phyloP scores from a whole-genome alignment of 1,284 basidiomycete genomes.

The Tausonia pullulans region DNA sequence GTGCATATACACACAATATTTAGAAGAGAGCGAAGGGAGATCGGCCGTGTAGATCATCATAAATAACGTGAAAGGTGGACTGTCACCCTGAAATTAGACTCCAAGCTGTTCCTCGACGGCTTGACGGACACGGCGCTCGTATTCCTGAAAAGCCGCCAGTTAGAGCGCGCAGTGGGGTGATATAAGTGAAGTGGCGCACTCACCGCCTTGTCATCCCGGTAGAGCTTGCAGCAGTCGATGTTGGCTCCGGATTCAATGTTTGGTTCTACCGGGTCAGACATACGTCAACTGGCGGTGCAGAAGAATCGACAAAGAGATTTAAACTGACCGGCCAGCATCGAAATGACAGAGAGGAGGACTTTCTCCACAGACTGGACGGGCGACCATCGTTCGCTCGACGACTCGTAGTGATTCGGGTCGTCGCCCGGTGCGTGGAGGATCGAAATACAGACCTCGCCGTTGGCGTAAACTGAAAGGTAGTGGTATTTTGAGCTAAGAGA shows the following conservation, averaged over 20 bases:
- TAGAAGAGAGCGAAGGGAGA: too few species aligned
- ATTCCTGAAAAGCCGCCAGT: conserved; percentile 28
- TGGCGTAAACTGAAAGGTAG: conserved; percentile 53
- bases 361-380: conserved; percentile 93
- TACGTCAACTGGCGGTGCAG: conserved; percentile 9
- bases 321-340: conserved; percentile 79
- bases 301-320: conserved; percentile 17
- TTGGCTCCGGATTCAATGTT: conserved; percentile 97
- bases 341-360: conserved; percentile 47
- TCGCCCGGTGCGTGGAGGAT: conserved; percentile 97
- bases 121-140: conserved; percentile 39
- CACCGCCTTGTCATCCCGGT: conserved; percentile 65
- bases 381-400: conserved; percentile 93
- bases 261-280: conserved; percentile 48
- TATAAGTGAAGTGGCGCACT: conserved; percentile 18
- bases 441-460: conserved; percentile 94
- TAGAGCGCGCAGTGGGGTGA: background rate
- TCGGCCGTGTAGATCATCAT: too few species aligned
- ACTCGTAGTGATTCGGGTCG: conserved; percentile 59
- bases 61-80: too few species aligned
- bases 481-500: background rate
- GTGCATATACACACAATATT: too few species aligned
- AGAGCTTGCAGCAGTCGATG: conserved; percentile 93
- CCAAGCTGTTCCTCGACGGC: conserved; percentile 40
- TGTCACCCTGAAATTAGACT: background rate